Conservation (phyloP, 805 yeast species). For the Metschnikowia drakensbergensis region DNA sequence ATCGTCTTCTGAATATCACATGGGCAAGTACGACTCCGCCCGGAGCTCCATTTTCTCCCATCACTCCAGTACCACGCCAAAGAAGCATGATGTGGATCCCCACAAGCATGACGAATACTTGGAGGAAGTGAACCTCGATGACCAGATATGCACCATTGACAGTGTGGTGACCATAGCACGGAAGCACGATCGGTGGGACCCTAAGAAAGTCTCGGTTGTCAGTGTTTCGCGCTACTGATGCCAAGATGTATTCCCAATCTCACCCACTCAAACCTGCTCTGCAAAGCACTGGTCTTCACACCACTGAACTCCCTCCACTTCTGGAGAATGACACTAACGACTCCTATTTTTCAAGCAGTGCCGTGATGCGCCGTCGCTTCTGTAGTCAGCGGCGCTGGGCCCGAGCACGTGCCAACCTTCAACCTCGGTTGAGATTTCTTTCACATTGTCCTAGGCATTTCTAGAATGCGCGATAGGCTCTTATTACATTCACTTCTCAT, state of each 20-base stretch:
- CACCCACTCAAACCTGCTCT: too few relatives aligned
- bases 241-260: background rate
- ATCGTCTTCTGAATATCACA: conserved; percentile 9
- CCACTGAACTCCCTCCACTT: background rate
- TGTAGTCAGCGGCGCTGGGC: background rate
- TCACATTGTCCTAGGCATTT: background rate
- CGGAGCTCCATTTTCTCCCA: conserved; percentile 15
- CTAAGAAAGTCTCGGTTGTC: conserved; percentile 11
- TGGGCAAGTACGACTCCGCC: conserved; percentile 6
- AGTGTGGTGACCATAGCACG: conserved; percentile 23
- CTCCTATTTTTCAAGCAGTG: too few relatives aligned
- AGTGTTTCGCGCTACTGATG: background rate
- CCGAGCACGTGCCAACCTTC: background rate
- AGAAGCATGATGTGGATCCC: background rate
- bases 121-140: conserved; percentile 17
- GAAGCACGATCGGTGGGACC: conserved; percentile 16
- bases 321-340: background rate
- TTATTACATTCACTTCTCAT: background rate
- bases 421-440: background rate
- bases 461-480: background rate
- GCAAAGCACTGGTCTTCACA: too few relatives aligned
- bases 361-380: too few relatives aligned
- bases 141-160: conserved; percentile 23
- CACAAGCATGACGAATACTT: conserved; percentile 16
- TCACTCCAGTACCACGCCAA: background rate